A percentile compares a stretch with the other conserved stretches of the same genome.
Evolutionary conservation across 2,329 filamentous ascomycete genomes (phyloP).

Genomic region (Neonectria ditissima): DNA sequence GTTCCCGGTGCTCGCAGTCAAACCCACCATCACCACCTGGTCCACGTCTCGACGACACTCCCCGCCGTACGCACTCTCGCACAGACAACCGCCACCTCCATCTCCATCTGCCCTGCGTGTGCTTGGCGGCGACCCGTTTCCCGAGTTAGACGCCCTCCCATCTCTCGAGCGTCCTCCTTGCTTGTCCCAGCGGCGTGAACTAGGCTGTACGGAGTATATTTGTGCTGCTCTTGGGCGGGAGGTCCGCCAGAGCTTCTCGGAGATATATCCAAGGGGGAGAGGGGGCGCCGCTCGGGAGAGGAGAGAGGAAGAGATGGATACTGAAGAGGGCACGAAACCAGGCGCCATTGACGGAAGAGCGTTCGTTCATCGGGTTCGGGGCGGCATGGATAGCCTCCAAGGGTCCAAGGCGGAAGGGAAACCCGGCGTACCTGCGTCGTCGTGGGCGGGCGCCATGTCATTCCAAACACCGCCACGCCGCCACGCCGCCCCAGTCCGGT

Average conservation of each 20-base stretch:
- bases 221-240: neutral
- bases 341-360: neutral
- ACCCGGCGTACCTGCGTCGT: constrained; percentile 18
- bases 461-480: constrained; percentile 22
- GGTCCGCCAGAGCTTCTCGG: neutral
- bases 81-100: no score
- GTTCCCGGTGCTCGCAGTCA: no score
- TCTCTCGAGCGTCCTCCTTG: neutral
- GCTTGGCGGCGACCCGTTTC: no score
- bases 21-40: no score
- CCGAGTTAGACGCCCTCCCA: neutral
- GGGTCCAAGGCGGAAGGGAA: neutral
- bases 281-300: neutral
- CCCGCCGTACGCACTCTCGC: no score
- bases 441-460: constrained; percentile 7
- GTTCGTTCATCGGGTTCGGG: neutral
- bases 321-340: neutral
- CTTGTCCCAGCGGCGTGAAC: neutral
- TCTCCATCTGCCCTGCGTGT: no score
- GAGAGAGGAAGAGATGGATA: neutral
- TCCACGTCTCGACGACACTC: no score
- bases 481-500: neutral
- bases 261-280: neutral
- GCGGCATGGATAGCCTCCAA: neutral
- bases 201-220: neutral